Evolutionary conservation across 176 grass and related monocot species (phyloP), one percentile per base, ranked within the genome.

Genomic region (Musa itinerans): DNA sequence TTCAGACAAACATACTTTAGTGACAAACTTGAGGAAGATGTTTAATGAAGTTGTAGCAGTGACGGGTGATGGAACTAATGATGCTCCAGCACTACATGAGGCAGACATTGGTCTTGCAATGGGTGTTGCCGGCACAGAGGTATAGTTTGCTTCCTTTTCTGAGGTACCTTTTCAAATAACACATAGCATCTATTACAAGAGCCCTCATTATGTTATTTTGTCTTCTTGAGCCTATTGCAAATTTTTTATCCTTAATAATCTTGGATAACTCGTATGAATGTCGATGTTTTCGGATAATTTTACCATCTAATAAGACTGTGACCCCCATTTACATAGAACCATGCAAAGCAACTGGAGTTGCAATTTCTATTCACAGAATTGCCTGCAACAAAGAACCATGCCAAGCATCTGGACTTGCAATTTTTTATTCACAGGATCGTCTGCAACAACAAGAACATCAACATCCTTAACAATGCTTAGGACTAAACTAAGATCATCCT

Each of bases 61-160:
- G 71, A 96, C 93, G 1, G 93, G 93, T 8, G 93, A 96, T 1
- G 93, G 93, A 16, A 92, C 93, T 2, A 96, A 96, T 22, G 93
- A 96, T 83, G 93, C 93, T 57, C 93, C 93, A 11, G 93, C 93
- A 67, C 76, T 96, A 69, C 93, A 92, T 76, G 93, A 96, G 83
- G 85, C 93, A 1, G 93, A 96, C 75, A 92, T 96, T 50, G 93
- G 93, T 29, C 87, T 96, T 48, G 89, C 89, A 74, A 96, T 96
- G 93, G 93, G 89, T 56, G 88, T 96, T 65, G 87, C 89, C 51
- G 93, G 93, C 49, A 92, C 93, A 83, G 93, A 96, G 89, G 93
- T 96, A 75, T 69, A n/a, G 43, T n/a, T 2, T 49, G 14, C 52
- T 19, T 11, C 66, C 3, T n/a, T 43, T n/a, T 9, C 34, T 49